Evolutionary conservation across 73 alveolate genomes (phyloP).

Genomic region (Stentor coeruleus): DNA sequence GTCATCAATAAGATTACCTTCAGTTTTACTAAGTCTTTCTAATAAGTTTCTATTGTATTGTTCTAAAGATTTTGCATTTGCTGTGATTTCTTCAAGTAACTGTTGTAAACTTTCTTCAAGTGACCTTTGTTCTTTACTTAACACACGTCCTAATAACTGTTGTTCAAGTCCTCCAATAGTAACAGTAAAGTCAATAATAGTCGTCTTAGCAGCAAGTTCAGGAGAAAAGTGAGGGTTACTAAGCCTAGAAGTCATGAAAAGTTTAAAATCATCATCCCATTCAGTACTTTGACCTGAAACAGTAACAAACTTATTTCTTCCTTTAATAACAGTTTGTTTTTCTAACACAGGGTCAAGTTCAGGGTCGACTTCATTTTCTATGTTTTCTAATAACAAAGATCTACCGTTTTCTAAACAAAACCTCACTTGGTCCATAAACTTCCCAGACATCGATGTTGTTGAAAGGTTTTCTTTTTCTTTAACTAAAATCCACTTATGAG

Average conservation of each 20-base stretch:
- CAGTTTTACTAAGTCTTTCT: slow-evolving; percentile 95
- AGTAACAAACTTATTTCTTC: slow-evolving; percentile 85
- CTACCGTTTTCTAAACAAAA: slow-evolving; percentile 72
- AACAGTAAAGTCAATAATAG: slow-evolving; percentile 99
- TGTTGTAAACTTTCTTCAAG: slow-evolving; percentile 97
- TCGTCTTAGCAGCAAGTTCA: slow-evolving; percentile 99
- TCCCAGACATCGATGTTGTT: background rate
- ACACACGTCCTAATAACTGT: slow-evolving; percentile 74
- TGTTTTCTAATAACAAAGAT: slow-evolving; percentile 97
- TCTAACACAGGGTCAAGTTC: slow-evolving; percentile 99
- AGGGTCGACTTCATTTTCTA: slow-evolving; percentile 99
- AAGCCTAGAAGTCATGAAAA: slow-evolving; percentile 96
- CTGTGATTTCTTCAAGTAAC: slow-evolving; percentile 95
- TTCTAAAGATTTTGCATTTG: slow-evolving; percentile 94
- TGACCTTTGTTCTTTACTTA: slow-evolving; percentile 91
- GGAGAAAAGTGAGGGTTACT: slow-evolving; percentile 99
- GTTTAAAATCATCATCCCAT: slow-evolving; percentile 84
- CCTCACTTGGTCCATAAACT: slow-evolving; percentile 11
- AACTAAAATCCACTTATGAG: slow-evolving; percentile 87
- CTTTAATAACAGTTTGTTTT: slow-evolving; percentile 95
- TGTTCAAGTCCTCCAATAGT: slow-evolving; percentile 98
- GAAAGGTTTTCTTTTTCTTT: background rate
- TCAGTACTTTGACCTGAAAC: slow-evolving; percentile 98
- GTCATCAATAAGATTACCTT: slow-evolving; percentile 98
- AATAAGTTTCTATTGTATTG: slow-evolving; percentile 90